These are phyloP conservation scores for Vigna hirtella DNA, from an alignment of 306 rosid species.

Conservation along the genomic window DNA sequence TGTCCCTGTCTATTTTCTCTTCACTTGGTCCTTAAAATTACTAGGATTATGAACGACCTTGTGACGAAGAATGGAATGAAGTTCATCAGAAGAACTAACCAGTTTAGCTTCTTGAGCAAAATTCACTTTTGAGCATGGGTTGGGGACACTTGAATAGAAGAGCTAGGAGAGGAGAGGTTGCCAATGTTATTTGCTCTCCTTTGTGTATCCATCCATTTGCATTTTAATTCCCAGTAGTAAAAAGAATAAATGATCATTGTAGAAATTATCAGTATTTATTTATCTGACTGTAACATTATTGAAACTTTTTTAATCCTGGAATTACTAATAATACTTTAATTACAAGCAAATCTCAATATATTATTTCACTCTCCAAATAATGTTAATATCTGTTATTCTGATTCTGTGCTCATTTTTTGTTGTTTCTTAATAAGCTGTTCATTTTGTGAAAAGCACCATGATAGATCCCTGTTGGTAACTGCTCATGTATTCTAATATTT, in stretches of 20 bases:
- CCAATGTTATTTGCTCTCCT: slow-evolving; percentile 7
- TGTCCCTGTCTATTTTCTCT: slow-evolving; percentile 37
- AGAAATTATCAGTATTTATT: not conserved
- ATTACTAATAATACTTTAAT: not conserved
- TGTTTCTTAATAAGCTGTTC: slow-evolving; percentile 26
- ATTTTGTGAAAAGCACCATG: slow-evolving; percentile 14
- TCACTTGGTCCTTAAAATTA: slow-evolving; percentile 27
- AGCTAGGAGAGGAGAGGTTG: not conserved
- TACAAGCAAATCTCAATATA: not conserved
- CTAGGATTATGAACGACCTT: slow-evolving; percentile 30
- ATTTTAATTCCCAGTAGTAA: not conserved
- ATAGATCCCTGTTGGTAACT: slow-evolving; percentile 17
- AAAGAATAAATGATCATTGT: not conserved
- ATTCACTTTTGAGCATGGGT: slow-evolving; percentile 15
- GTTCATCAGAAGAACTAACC: not conserved
- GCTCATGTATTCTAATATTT: slow-evolving; percentile 21
- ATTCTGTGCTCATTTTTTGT: not conserved
- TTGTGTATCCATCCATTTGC: not conserved
- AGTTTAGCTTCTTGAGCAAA: slow-evolving; percentile 38
- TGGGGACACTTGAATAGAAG: slow-evolving; percentile 7
- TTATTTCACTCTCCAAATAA: slow-evolving; percentile 15
- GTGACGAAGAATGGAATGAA: slow-evolving; percentile 38
- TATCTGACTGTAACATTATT: slow-evolving; percentile 1
- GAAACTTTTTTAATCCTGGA: slow-evolving; percentile 9
- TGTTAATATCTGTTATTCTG: not conserved